Evolutionary conservation across 306 rosid species (phyloP), one percentile per base, ranked within the genome.

Genomic region (Sophora flavescens): DNA sequence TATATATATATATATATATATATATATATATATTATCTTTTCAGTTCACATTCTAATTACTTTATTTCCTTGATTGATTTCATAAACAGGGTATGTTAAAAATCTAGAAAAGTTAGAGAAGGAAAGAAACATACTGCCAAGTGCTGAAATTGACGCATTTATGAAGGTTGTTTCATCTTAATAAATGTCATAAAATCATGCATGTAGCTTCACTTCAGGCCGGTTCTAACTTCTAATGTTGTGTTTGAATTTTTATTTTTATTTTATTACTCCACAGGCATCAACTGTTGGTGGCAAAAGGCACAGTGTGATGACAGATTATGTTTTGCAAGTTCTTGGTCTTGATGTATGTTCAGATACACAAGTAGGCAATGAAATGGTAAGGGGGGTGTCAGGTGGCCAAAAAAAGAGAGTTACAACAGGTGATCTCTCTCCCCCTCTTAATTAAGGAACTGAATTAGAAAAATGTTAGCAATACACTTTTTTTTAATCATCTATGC

Each of bases 331-430:
- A 87, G 89, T 91, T 33, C 94, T 93, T 16, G 98, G 98, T 73
- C 93, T 91, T 30, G 97, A 91, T 84, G 41, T 88, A 15, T 91
- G 97, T 74, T 84, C 97, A 13, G 97, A 93, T 63, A 93, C 97
- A 1, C 8, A 82, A 8, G 96, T 93, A 60, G 98, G 98, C 4
- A 93, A 61, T 70, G 98, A 93, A 32, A 93, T 93, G 97, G 68
- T 84, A 4, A 84, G 98, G 76, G 98, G 98, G 5, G 79, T 91
- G 41, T 93, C 98, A 8, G 98, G 98, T 62, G 98, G 98, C 77
- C 98, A 93, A 75, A 93, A 85, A 68, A 93, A 89, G 80, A 87
- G 98, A 81, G 98, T 93, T 8, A 93, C 98, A 8, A 89, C 98
- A 84, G 97, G 98, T 91, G 60, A 56, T 68, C n/a, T 83, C 35